Evolutionary conservation across 2,329 filamentous ascomycete species (phyloP), one percentile per base, ranked within the genome.

Genomic region (Ascochyta viciae-villosae): DNA sequence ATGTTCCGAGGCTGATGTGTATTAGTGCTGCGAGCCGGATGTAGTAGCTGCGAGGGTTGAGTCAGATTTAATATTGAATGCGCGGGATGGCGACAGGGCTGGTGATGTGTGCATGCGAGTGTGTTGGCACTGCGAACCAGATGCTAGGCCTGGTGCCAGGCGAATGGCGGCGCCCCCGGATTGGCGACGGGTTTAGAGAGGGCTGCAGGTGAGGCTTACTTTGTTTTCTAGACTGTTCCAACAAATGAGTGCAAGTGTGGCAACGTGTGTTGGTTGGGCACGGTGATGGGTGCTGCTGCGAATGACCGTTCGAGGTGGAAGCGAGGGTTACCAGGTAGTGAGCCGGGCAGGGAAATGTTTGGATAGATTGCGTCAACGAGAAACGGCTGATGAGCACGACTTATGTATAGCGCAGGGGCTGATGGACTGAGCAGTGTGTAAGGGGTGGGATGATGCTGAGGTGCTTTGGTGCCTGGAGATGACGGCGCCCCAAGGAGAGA

Each of bases 21-120:
- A 62, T 29, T 47, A 24, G 23, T 44, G 41, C 24, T 63, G 65
- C 61, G 62, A 62, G 45, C 55, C 61, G 61, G 63, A 45, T 58
- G 58, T 49, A 63, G 64, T 34, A 43, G 52, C 68, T 72, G 63
- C 48, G 43, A 60, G 55, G 62, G 48, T 63, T 75, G 68, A 74
- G 73, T 75, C 68, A 75, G 73, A 73, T 69, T 70, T 69, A 71
- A 70, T 72, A 70, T 71, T 51, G 53, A 46, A 57, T 27, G 44
- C 43, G 54, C 45, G 54, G 48, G 54, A 47, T 51, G 24, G 22
- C 39, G 47, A 63, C 68, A 71, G 64, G 71, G 68, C 68, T 69
- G 66, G 63, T 61, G 41, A 41, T 34, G 48, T 29, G 41, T 55
- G 54, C 50, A 46, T 46, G 60, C 44, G 57, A 62, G 61, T 74